phyloP scores from a whole-genome alignment of 1,139 yeast species.

The Williopsis jadinii region DNA sequence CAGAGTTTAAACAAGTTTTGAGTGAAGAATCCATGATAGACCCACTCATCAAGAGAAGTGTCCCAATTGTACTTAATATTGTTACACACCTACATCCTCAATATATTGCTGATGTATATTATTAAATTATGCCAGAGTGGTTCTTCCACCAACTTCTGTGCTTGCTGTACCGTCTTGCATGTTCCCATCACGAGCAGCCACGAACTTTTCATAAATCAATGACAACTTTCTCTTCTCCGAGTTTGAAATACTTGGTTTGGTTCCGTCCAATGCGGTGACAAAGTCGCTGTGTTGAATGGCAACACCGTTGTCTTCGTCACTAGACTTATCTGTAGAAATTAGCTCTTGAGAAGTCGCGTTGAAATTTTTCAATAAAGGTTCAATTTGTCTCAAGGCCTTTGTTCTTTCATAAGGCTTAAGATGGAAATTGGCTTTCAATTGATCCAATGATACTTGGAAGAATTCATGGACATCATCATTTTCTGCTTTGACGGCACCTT shows the following conservation, averaged over 20 bases:
- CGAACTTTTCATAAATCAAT: slow-evolving; percentile 64
- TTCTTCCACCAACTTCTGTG: slow-evolving; percentile 78
- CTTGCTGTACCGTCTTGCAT: slow-evolving; percentile 86
- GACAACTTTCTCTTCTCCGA: slow-evolving; percentile 61
- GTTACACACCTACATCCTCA: too few relatives aligned
- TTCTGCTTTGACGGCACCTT: slow-evolving; percentile 25
- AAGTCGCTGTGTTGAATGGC: slow-evolving; percentile 50
- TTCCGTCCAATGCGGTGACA: slow-evolving; percentile 58
- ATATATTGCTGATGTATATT: too few relatives aligned
- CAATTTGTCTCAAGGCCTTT: slow-evolving; percentile 39
- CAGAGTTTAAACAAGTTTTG: too few relatives aligned
- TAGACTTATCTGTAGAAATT: neutral
- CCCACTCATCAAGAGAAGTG: too few relatives aligned
- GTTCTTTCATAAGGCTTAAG: slow-evolving; percentile 40
- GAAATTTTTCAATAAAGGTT: slow-evolving; percentile 26
- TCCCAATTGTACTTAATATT: too few relatives aligned
- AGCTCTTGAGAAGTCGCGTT: slow-evolving; percentile 1
- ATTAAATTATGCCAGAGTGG: slow-evolving; percentile 36
- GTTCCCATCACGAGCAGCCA: slow-evolving; percentile 75
- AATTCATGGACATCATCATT: slow-evolving; percentile 25
- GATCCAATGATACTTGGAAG: slow-evolving; percentile 30
- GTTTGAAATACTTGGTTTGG: slow-evolving; percentile 80
- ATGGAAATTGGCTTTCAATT: slow-evolving; percentile 17
- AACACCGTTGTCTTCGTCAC: slow-evolving; percentile 20
- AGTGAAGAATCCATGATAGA: too few relatives aligned